Evolutionary conservation across 2,329 filamentous ascomycete genomes (phyloP).

Genomic region (Ophidiomyces ophidiicola): DNA sequence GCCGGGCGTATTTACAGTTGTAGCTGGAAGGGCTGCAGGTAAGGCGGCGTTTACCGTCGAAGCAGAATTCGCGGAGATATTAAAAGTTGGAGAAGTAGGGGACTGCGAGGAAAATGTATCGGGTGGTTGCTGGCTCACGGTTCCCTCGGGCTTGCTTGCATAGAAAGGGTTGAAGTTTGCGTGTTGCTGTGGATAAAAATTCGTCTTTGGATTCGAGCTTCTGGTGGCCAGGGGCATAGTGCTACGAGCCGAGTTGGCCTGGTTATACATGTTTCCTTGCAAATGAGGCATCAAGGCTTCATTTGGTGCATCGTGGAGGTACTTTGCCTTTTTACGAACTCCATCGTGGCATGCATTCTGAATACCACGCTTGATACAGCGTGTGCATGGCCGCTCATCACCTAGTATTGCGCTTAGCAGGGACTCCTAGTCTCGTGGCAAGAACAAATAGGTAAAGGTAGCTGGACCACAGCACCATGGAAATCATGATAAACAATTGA

Average conservation of each 20-base stretch:
- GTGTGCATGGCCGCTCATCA: constrained; percentile 84
- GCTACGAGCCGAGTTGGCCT: constrained; percentile 31
- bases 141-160: constrained; percentile 25
- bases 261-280: constrained; percentile 50
- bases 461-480: neutral
- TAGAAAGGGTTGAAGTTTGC: constrained; percentile 29
- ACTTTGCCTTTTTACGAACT: constrained; percentile 97
- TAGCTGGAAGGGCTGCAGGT: constrained; percentile 35
- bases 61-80: constrained; percentile 35
- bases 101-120: constrained; percentile 56
- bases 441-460: constrained; percentile 11
- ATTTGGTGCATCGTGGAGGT: constrained; percentile 87
- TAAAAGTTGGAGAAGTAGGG: constrained; percentile 61
- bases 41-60: constrained; percentile 26
- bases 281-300: constrained; percentile 82
- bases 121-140: constrained; percentile 15
- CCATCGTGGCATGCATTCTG: constrained; percentile 90
- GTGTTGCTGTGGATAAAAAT: constrained; percentile 33
- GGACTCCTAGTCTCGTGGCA: constrained; percentile 22
- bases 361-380: constrained; percentile 87
- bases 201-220: constrained; percentile 24
- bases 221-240: constrained; percentile 21
- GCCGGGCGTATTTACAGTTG: constrained; percentile 33
- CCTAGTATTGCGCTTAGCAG: constrained; percentile 42
- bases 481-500: neutral